phyloP scores from a whole-genome alignment of 1,139 yeast genomes.

The Pichia cactophila region DNA sequence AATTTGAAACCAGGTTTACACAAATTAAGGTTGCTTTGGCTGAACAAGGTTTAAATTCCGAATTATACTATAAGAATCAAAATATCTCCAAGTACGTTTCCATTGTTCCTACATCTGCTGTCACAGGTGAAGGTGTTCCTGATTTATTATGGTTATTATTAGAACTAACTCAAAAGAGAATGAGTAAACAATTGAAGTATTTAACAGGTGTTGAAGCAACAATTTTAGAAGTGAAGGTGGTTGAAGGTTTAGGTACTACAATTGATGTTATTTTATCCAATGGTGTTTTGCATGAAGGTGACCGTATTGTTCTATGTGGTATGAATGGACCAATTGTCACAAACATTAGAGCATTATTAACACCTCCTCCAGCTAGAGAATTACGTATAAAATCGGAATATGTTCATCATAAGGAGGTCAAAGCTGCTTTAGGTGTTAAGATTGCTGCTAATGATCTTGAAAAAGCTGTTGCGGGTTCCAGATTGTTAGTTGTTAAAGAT shows the following conservation, averaged over 20 bases:
- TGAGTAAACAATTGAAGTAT: conserved; percentile 98
- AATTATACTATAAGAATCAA: conserved; percentile 89
- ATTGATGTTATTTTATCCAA: conserved; percentile 95
- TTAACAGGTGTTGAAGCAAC: conserved; percentile 92
- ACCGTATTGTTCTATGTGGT: conserved; percentile 92
- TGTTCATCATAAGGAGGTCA: conserved; percentile 92
- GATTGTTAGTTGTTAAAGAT: conserved; percentile 89
- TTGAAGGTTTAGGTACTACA: conserved; percentile 98
- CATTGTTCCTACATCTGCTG: conserved; percentile 96
- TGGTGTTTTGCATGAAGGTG: conserved; percentile 92
- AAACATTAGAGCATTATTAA: conserved; percentile 85
- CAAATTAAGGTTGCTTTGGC: conserved; percentile 86
- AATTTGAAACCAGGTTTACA: conserved; percentile 80
- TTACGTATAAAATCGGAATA: conserved; percentile 92
- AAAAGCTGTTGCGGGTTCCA: conserved; percentile 98
- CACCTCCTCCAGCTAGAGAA: conserved; percentile 97
- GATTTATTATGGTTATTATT: conserved; percentile 93
- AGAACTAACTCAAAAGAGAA: conserved; percentile 95
- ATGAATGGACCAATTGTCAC: conserved; percentile 99
- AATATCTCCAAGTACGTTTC: conserved; percentile 90
- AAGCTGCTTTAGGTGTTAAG: conserved; percentile 98
- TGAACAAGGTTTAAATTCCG: conserved; percentile 98
- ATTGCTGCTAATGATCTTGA: conserved; percentile 96
- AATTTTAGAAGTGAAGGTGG: conserved; percentile 93
- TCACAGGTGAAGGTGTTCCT: conserved; percentile 99